Evolutionary conservation across 805 yeast genomes (phyloP).

Genomic region (Zygosaccharomyces pseudorouxii): DNA sequence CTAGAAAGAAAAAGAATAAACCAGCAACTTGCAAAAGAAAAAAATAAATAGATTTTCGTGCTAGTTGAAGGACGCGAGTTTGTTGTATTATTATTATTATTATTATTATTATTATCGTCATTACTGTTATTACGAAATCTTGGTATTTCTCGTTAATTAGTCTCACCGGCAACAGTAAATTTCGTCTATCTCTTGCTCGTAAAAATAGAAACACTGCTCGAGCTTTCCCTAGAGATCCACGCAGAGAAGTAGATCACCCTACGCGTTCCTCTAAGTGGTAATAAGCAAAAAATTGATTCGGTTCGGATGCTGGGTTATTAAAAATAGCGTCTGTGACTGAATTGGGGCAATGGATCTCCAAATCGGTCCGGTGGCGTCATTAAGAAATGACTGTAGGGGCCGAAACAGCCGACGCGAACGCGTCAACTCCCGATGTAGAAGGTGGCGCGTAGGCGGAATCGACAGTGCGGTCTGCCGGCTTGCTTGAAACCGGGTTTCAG

Average conservation of each 20-base stretch:
- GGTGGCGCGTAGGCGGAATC: background rate
- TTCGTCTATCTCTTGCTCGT: too few relatives aligned
- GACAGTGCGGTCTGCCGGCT: background rate
- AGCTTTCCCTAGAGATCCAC: too few relatives aligned
- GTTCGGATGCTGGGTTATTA: too few relatives aligned
- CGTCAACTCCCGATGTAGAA: background rate
- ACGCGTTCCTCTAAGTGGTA: too few relatives aligned
- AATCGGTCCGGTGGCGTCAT: background rate
- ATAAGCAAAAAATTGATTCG: too few relatives aligned
- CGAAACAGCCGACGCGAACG: background rate
- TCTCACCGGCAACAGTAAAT: too few relatives aligned
- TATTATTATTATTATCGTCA: background rate
- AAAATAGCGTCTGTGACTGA: too few relatives aligned
- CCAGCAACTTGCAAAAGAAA: background rate
- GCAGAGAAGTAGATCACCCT: too few relatives aligned
- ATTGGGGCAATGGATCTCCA: too few relatives aligned
- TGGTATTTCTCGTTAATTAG: background rate
- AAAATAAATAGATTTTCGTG: constrained; percentile 1
- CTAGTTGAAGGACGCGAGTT: constrained; percentile 6
- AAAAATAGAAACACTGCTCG: too few relatives aligned
- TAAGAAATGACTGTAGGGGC: background rate
- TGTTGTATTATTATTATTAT: background rate
- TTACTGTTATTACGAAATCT: background rate
- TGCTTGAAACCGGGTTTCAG: background rate
- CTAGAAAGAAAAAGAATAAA: background rate